Conservation (phyloP, 2,329 filamentous ascomycete species). For the Penicillium glabrum region DNA sequence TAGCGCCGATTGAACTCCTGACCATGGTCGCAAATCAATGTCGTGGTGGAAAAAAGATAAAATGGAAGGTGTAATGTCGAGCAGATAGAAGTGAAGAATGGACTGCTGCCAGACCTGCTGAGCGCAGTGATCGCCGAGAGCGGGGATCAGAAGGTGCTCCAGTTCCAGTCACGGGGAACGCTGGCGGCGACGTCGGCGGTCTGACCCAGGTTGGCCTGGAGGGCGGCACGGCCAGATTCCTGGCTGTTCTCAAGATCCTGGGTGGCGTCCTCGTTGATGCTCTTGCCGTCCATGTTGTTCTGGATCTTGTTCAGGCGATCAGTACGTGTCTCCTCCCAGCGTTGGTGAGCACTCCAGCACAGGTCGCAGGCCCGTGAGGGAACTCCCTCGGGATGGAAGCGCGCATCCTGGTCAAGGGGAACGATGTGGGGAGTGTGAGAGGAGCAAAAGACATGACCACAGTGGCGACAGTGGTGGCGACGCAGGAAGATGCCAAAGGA, state of each 20-base stretch:
- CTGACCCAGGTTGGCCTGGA: constrained; percentile 25
- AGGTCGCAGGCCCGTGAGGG: constrained; percentile 60
- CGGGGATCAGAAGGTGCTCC: constrained; percentile 59
- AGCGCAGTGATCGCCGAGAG: constrained; percentile 4
- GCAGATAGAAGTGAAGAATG: constrained; percentile 8
- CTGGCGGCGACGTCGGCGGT: constrained; percentile 52
- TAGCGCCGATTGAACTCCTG: constrained; percentile 12
- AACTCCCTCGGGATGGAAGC: constrained; percentile 60
- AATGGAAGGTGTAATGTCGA: neutral
- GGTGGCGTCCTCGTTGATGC: constrained; percentile 20
- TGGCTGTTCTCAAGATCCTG: constrained; percentile 23
- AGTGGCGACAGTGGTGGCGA: constrained; percentile 67
- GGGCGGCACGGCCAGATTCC: constrained; percentile 18
- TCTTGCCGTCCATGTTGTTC: constrained; percentile 31
- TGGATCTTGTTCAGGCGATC: constrained; percentile 55
- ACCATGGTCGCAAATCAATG: constrained; percentile 16
- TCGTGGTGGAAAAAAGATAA: neutral
- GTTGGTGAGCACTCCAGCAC: constrained; percentile 59
- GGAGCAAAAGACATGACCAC: constrained; percentile 65
- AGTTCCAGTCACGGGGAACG: constrained; percentile 60
- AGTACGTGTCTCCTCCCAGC: constrained; percentile 53
- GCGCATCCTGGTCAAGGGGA: constrained; percentile 63
- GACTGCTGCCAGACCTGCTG: constrained; percentile 18
- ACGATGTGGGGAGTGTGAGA: constrained; percentile 58
- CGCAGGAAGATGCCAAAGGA: constrained; percentile 62